phyloP scores from a whole-genome alignment of 441 rosid genomes.

The Populus hybrid region DNA sequence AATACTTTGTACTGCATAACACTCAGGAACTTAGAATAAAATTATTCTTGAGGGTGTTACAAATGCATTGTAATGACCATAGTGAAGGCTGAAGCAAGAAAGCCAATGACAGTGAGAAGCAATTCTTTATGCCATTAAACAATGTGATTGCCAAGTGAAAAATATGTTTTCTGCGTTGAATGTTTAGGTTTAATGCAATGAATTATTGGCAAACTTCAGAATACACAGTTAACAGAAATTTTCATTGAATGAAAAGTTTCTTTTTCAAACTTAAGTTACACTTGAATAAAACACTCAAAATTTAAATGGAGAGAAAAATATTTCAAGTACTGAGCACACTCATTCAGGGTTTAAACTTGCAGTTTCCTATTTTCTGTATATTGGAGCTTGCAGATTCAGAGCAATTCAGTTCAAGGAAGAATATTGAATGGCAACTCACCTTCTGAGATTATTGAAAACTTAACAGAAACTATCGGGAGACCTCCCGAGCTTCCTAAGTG shows the following conservation, averaged over 20 bases:
- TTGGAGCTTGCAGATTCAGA: slow-evolving; percentile 56
- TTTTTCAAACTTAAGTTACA: neutral
- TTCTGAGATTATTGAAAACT: slow-evolving; percentile 49
- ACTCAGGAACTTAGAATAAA: neutral
- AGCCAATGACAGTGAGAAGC: neutral
- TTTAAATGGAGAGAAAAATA: neutral
- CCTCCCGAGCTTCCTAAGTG: slow-evolving; percentile 71
- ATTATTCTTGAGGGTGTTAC: neutral
- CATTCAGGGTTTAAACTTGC: slow-evolving; percentile 24
- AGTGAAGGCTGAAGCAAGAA: neutral
- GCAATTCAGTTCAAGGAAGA: slow-evolving; percentile 50
- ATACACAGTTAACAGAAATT: neutral
- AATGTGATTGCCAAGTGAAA: neutral
- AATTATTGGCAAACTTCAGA: neutral
- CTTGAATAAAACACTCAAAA: neutral
- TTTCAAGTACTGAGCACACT: neutral
- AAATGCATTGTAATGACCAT: neutral
- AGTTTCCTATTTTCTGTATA: slow-evolving; percentile 33
- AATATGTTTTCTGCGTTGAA: neutral
- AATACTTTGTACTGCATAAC: slow-evolving; percentile 1
- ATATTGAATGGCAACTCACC: slow-evolving; percentile 59
- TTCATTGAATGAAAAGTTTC: neutral
- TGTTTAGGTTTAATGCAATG: neutral
- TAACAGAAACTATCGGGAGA: slow-evolving; percentile 58
- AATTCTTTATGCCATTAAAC: neutral